Base-by-base conservation (phyloP, 1,284 basidiomycete genomes). In the Schizophyllum amplum region DNA sequence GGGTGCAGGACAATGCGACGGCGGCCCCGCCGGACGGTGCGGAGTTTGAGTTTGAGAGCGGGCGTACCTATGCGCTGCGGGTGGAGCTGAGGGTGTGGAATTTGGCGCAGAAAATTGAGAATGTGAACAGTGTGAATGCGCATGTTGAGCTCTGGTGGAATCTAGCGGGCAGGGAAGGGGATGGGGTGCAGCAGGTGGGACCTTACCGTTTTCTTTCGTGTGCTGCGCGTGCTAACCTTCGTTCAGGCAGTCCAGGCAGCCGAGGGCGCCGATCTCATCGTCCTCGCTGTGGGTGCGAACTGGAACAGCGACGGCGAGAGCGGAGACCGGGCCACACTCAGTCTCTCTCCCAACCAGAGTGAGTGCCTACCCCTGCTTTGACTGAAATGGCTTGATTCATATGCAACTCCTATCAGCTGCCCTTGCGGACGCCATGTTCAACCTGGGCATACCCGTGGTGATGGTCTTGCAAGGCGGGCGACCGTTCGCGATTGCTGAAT, bases 251-350 rank as follows among this genome's bases (percentile, higher is more conserved):
- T 64, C 13, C 60, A 66, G 5, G 54, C 63, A 5, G 68, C 68
- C 1, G 62, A 64, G 55, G 57, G 57, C 17, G 65, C 68, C 2
- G 68, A 68, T 50, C 53, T 69, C 9, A 61, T 69, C 22, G 54
- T 69, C 4, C 62, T 69, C 6, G 68, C 67, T 17, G 67, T 67
- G 9, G 68, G 68, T 26, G 67, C 66, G 6, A 65, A 63, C 51
- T 68, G 67, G 67, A 68, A 68, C 55, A 68, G 65, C 52, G 68
- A 69, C 47, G 68, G 63, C 3, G 68, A 69, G 54, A 66, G 62
- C 48, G 65, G 61, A 4, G 68, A 69, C 57, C 62, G 68, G 9
- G 65, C 64, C 9, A 67, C 67, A n/a, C 53, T 69, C 22, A 59
- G 63, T 4, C 56, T 69, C 24, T 66, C 67, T 5, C 61, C 55